Evolutionary conservation across 768 basidiomycete species (phyloP), one percentile per base, ranked within the genome.

Genomic region (Macrocybe gigantea): DNA sequence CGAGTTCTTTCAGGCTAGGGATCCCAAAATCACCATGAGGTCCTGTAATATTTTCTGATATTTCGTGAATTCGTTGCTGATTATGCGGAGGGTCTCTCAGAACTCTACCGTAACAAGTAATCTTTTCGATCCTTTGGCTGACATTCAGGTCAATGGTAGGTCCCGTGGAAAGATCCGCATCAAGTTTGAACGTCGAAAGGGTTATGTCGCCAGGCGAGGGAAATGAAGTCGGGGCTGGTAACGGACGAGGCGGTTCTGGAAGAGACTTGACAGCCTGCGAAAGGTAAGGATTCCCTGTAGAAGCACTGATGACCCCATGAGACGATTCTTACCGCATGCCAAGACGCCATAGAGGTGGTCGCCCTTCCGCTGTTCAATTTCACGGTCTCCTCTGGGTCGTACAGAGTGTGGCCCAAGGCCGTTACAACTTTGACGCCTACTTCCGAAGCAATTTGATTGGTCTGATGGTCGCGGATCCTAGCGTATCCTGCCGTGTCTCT

Each of bases 401-500:
- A 42, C 30, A 49, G 43, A 40, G 48, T 51, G 48, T 56, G 48
- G 37, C 35, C 35, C 33, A 49, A 36, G 51, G 53, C 35, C 33
- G 41, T 38, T 41, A 53, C 37, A 46, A 55, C 51, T 38, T 49
- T 48, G 45, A 56, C 50, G 15, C 50, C 51, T 38, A 44, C 50
- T 42, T 59, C 52, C 43, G 48, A 47, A 47, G 53, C 56, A 12
- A 49, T 22, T 32, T 38, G 37, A 22, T 48, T 53, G 41, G 56
- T 50, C 45, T 55, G 45, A 32, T 32, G 35, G 38, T 54, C 54
- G 3, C 52, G 54, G 47, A 14, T 13, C 5, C 38, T 36, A 1
- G 35, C 53, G 35, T 55, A 53, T 15, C 49, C 49, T n/a, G 52
- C 52, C 7, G 52, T 53, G 44, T 54, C 53, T 30, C 44, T 48